Conservation (phyloP, 2,329 filamentous ascomycete species). For the Graphium sp. region DNA sequence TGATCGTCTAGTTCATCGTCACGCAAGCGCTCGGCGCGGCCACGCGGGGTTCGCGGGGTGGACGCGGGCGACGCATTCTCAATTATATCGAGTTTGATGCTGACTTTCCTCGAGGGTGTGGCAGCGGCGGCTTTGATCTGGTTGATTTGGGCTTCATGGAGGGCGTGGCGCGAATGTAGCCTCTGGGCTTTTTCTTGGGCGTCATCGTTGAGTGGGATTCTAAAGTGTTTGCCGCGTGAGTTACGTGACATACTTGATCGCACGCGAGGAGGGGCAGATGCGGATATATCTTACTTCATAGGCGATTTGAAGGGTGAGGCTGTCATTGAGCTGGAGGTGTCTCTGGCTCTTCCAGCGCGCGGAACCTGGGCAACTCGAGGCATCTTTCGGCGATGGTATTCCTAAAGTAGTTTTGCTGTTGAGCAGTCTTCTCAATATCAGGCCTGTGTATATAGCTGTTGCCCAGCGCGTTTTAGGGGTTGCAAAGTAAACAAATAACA, state of each 20-base stretch:
- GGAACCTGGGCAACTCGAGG: conserved; percentile 39
- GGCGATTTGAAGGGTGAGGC: conserved; percentile 40
- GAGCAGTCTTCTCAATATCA: background rate
- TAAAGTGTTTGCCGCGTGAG: conserved; percentile 15
- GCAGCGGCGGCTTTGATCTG: conserved; percentile 64
- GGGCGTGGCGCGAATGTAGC: conserved; percentile 70
- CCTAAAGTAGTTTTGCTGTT: background rate
- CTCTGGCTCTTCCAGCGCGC: conserved; percentile 28
- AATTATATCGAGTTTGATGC: conserved; percentile 39
- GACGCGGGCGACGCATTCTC: conserved; percentile 39
- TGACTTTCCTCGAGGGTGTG: conserved; percentile 51
- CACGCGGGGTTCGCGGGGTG: conserved; percentile 34
- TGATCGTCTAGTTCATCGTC: conserved; percentile 40
- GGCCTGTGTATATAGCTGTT: too few relatives aligned
- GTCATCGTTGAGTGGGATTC: conserved; percentile 94
- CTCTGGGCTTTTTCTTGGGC: conserved; percentile 79
- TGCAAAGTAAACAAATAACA: conserved; percentile 6
- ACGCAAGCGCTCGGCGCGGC: conserved; percentile 14
- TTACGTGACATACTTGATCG: conserved; percentile 7
- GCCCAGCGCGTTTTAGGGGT: too few relatives aligned
- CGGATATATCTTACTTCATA: conserved; percentile 28
- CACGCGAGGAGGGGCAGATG: conserved; percentile 3
- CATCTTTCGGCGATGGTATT: conserved; percentile 20
- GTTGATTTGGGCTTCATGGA: conserved; percentile 83
- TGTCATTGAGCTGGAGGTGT: conserved; percentile 25